Base-by-base conservation (phyloP, 208 protist species). In the Kentomonas sorsogonicus region DNA sequence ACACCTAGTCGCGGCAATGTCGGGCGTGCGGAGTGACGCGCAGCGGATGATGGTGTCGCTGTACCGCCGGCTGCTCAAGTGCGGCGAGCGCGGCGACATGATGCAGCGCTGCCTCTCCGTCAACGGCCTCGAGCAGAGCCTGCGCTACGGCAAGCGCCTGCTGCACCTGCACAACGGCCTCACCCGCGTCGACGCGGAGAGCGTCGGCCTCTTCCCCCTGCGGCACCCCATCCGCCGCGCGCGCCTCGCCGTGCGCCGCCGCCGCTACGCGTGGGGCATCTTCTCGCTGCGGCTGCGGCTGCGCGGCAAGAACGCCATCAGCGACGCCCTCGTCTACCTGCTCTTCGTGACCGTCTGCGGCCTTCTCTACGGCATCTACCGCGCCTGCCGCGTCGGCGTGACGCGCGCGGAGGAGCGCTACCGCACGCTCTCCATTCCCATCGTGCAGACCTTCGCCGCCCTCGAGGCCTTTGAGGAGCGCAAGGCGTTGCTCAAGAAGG, bases 281-380 rank as follows among this genome's bases (percentile, higher is more conserved):
- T 86, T 89, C 60, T 48, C 51, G 20, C 50, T 89, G 18, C 80
- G 84, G 2, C 63, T 94, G 60, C 60, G 55, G 34, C 62, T 91
- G 43, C 72, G 61, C 31, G 84, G 77, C 50, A 68, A 69, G 55
- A 77, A 75, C 25, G 76, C 83, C 13, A 72, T 94, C 16, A 80
- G 80, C 43, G 79, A 94, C 57, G 60, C 72, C n/a, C 66, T 94
- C 26, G 82, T 91, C 22, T 89, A 86, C 55, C 5, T 63, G 3
- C 69, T 94, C 16, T 88, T 91, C 39, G 0, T 91, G 22, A 71
- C 66, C 0, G 48, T 83, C 52, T 84, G 64, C 31, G 69, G 85
- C 44, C 79, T 91, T 38, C 63, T 94, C 40, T 94, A 89, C 52
- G 72, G 78, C 30, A 91, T 94, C 30, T 89, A 90, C 52, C 73